Evolutionary conservation across 495 filamentous ascomycete genomes (phyloP), one percentile per base, ranked within the genome.

Genomic region (Lindgomyces ingoldianus): DNA sequence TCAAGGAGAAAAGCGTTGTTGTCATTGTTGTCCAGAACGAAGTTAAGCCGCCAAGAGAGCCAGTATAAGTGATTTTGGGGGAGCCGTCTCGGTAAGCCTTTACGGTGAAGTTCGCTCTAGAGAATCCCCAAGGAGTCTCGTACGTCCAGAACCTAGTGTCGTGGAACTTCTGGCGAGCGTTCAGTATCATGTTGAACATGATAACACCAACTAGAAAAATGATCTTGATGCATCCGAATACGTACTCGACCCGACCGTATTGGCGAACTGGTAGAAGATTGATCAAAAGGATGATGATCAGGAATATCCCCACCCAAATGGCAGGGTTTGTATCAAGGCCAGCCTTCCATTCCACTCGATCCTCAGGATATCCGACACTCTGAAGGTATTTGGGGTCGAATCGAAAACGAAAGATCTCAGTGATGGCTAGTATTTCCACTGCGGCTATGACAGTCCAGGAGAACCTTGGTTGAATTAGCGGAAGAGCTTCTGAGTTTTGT

Each of bases 231-330:
- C 62, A 69, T 0, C 78, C 79, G 55, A 80, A 77, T 2, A 78
- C 45, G 48, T 81, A 81, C 66, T 81, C 78, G 4, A 81, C 65
- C 48, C 78, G 75, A 8, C 79, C 79, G 65, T 77, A 81, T 69
- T 76, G 71, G 42, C 74, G 74, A 9, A 80, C 77, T 1, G 77
- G 76, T 33, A 79, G 72, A 62, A 80, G 69, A 53, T 81, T 81
- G 58, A 77, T 70, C 3, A 66, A 24, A 1, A 74, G 52, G 1
- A 74, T 74, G 0, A 79, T 36, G 21, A 76, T 68, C 14, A 79
- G 64, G 49, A 75, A 80, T 11, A 76, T 62, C 8, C 65, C 60
- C n/a, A 76, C 77, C 74, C 74, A 76, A 26, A 79, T 75, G 54
- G 77, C 78, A 58, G 78, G 76, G 57, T 76, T 65, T 69, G 49